Base-by-base conservation (phyloP, 225 moss, liverwort and hornwort genomes). In the Rhytidiadelphus loreus region DNA sequence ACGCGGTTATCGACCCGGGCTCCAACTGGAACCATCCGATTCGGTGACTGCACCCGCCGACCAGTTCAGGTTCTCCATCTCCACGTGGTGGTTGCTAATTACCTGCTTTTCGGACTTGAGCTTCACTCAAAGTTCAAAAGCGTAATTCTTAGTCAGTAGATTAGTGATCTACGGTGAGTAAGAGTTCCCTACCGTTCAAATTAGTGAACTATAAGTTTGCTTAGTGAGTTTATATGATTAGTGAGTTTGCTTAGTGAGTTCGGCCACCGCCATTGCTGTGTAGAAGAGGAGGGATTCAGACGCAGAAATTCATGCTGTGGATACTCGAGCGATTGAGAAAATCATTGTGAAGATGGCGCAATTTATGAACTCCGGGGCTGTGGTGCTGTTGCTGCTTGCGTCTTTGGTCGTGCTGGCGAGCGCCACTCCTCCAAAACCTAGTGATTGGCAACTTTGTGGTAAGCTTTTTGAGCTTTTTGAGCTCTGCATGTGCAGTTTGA, bases 371-470 rank as follows among this genome's bases (percentile, higher is more conserved):
- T 90, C 80, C 33, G 12, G 58, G 43, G 44, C 61, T 60, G 44
- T 56, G 48, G 44, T 86, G 70, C 66, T 94, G 44, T 41, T 94
- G 68, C 58, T 91, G 72, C 76, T 94, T 43, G 89, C 82, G 24
- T 89, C 90, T 7, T 68, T 90, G 73, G 88, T 84, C 16, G 83
- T 87, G 83, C 16, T 88, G 39, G 86, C 90, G 28, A 73, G 57
- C 50, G 94, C 94, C 24, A 37, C 85, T 39, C n/a, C 87, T 68
- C 43, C 90, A 1, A 94, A 92, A 82, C 94, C 94, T 52, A 83
- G 83, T 68, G 68, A 83, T 53, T 83, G 83, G 83, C 66, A 68
- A 55, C 39, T 68, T 29, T 83, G 83, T 28, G 83, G 83, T 83
- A 83, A 68, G 68, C 50, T 63, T 53, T 29, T 62, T 28, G 83